Percentiles rank a stretch among this genome's conserved stretches.
Conservation (phyloP, 1,284 basidiomycete species). For the Gymnopus androsaceus region DNA sequence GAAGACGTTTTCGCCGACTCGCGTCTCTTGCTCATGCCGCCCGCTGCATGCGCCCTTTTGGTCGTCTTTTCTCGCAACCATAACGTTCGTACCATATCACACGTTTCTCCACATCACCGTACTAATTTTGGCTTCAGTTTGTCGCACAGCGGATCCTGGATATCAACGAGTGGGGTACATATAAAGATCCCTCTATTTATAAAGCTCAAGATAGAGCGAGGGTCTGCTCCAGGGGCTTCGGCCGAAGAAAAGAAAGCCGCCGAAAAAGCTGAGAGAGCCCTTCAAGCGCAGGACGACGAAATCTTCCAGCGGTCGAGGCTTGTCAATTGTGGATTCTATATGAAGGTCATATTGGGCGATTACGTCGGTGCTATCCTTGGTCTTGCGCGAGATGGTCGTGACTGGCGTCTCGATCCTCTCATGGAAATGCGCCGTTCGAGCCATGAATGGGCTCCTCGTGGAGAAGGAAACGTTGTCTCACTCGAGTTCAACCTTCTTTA, state of each 20-base stretch:
- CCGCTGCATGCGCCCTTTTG: conserved; percentile 66
- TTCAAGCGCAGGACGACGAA: conserved; percentile 63
- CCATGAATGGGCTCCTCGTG: conserved; percentile 56
- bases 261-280: not conserved
- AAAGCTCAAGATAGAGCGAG: conserved; percentile 30
- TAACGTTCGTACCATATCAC: conserved; percentile 50
- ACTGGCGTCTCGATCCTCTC: conserved; percentile 66
- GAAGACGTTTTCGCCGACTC: conserved; percentile 72
- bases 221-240: not conserved
- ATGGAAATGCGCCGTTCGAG: conserved; percentile 47
- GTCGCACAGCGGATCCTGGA: conserved; percentile 69
- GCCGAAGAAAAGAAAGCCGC: not conserved
- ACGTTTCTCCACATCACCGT: not conserved
- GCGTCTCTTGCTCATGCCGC: conserved; percentile 75
- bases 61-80: conserved; percentile 76
- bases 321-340: conserved; percentile 75
- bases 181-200: conserved; percentile 33
- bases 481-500: conserved; percentile 78
- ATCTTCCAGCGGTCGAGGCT: conserved; percentile 76
- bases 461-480: conserved; percentile 72
- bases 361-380: conserved; percentile 75
- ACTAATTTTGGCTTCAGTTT: conserved; percentile 45
- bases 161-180: conserved; percentile 65
- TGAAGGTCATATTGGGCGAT: conserved; percentile 70
- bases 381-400: conserved; percentile 57